These are phyloP conservation scores for Clavispora santaluciae DNA, from an alignment of 805 yeast genomes.

Conservation along the genomic window DNA sequence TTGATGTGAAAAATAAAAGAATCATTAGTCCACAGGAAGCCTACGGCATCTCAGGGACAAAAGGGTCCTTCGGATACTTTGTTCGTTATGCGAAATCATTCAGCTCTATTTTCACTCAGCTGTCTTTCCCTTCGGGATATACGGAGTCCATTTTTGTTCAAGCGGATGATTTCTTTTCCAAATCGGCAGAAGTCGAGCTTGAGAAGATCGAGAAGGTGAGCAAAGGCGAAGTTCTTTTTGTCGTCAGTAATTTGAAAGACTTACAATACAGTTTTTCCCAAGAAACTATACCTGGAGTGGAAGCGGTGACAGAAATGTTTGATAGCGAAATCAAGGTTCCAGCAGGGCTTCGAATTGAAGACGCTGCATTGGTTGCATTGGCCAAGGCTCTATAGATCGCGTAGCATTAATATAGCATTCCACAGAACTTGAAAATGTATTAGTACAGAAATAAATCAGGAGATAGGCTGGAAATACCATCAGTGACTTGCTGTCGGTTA, in stretches of 20 bases:
- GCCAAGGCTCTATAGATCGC: slow-evolving; percentile 21
- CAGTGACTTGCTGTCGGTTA: too few species aligned
- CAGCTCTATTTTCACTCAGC: slow-evolving; percentile 65
- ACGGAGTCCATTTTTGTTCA: slow-evolving; percentile 59
- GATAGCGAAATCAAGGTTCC: slow-evolving; percentile 59
- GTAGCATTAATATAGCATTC: neutral
- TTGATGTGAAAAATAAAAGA: slow-evolving; percentile 55
- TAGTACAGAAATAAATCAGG: neutral
- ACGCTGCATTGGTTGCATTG: slow-evolving; percentile 58
- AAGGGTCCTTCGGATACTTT: slow-evolving; percentile 63
- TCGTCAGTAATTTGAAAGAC: slow-evolving; percentile 62
- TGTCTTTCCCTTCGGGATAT: slow-evolving; percentile 62
- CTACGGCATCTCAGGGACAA: slow-evolving; percentile 58
- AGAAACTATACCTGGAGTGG: slow-evolving; percentile 53
- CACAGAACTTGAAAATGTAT: neutral
- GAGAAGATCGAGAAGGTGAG: slow-evolving; percentile 10
- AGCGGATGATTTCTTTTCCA: slow-evolving; percentile 58
- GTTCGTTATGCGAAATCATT: slow-evolving; percentile 64
- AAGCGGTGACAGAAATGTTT: slow-evolving; percentile 57
- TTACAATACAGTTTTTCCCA: slow-evolving; percentile 46
- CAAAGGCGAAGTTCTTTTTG: slow-evolving; percentile 41
- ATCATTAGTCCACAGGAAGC: slow-evolving; percentile 72
- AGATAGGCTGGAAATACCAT: too few species aligned
- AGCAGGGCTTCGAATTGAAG: slow-evolving; percentile 60
- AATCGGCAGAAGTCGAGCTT: slow-evolving; percentile 22